Conservation (phyloP, 2,329 filamentous ascomycete species). For the Microdochium bolleyi region DNA sequence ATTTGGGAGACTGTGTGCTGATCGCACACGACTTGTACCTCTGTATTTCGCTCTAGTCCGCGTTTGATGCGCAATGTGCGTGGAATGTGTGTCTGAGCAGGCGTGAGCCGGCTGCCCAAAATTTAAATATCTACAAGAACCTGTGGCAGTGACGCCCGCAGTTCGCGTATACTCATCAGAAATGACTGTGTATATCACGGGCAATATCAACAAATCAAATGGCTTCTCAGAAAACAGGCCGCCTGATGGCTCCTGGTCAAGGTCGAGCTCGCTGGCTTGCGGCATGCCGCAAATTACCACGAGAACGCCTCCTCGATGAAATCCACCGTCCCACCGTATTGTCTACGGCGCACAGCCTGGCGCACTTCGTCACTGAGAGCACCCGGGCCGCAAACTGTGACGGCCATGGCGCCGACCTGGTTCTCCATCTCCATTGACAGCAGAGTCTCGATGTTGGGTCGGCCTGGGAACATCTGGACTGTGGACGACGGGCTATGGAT, state of each 20-base stretch:
- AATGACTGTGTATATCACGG: neutral
- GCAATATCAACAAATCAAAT: neutral
- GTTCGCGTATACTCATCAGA: neutral
- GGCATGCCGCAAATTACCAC: slow-evolving; percentile 30
- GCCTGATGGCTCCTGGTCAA: neutral
- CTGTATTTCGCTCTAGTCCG: no score
- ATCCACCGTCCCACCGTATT: slow-evolving; percentile 60
- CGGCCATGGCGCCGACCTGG: slow-evolving; percentile 66
- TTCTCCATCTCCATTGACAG: slow-evolving; percentile 67
- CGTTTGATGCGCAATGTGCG: neutral
- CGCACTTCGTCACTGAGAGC: slow-evolving; percentile 69
- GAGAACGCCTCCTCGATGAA: slow-evolving; percentile 75
- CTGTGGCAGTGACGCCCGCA: slow-evolving; percentile 4
- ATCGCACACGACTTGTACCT: no score
- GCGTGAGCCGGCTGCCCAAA: neutral
- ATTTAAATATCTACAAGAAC: slow-evolving; percentile 11
- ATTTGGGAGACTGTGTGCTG: no score
- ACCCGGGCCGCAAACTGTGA: slow-evolving; percentile 69
- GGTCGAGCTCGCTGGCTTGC: neutral
- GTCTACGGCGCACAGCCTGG: slow-evolving; percentile 54
- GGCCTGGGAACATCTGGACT: slow-evolving; percentile 78
- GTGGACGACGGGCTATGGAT: slow-evolving; percentile 71
- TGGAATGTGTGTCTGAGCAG: neutral
- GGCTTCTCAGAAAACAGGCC: neutral
- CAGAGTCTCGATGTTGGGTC: slow-evolving; percentile 66